These are phyloP conservation scores for Penicillium sp. DNA, from an alignment of 2,329 filamentous ascomycete species.

Conservation along the genomic window DNA sequence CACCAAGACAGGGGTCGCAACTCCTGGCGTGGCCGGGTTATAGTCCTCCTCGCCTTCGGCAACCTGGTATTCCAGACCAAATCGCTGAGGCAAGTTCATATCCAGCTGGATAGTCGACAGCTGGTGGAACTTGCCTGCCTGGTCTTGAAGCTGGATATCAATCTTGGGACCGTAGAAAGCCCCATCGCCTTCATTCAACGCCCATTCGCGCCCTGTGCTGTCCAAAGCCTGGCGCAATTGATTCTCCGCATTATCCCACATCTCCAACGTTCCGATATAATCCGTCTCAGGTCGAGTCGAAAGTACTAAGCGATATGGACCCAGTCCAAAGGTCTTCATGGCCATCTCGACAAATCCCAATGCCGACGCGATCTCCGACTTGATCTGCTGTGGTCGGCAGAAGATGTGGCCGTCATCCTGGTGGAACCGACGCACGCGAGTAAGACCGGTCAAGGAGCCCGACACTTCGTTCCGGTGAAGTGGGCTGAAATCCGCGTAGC, in stretches of 20 bases:
- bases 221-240: constrained; percentile 66
- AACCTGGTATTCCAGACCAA: constrained; percentile 71
- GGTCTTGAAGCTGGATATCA: constrained; percentile 78
- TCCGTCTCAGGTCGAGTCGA: constrained; percentile 76
- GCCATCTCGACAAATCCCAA: constrained; percentile 73
- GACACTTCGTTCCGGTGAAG: constrained; percentile 86
- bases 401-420: constrained; percentile 93
- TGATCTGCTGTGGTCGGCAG: constrained; percentile 74
- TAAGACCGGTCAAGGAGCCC: constrained; percentile 77
- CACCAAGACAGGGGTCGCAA: constrained; percentile 73
- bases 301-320: constrained; percentile 72
- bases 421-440: constrained; percentile 81
- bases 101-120: constrained; percentile 88
- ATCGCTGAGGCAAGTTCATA: constrained; percentile 83
- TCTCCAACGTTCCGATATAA: constrained; percentile 72
- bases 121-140: constrained; percentile 82
- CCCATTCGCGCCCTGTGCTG: constrained; percentile 67
- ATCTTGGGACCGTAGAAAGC: constrained; percentile 94
- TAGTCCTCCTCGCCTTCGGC: constrained; percentile 44
- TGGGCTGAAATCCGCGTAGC: constrained; percentile 84
- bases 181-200: constrained; percentile 76
- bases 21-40: constrained; percentile 50
- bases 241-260: constrained; percentile 69
- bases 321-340: constrained; percentile 69
- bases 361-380: constrained; percentile 71